Base-by-base conservation (phyloP, 805 yeast genomes). In the Candida ulmi region DNA sequence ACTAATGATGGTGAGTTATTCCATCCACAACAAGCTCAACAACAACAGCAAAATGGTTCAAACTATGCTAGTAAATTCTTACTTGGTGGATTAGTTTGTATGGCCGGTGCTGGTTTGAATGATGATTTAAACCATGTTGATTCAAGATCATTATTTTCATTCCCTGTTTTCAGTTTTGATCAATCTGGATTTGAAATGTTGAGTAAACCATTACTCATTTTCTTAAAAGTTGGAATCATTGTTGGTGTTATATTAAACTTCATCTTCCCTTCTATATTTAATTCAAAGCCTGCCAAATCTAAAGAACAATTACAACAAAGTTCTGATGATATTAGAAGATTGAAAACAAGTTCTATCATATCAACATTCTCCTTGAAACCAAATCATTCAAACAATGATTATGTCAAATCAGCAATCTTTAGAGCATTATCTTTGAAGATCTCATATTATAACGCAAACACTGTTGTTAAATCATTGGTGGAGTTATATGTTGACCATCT, bases 1-100 rank as follows among this genome's bases (percentile, higher is more conserved):
- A 24, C 32, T 8, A 27, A 41, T 18, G 44, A 42, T 17, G 29
- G 7, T 31, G 42, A 30, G 21, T 8, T 24, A 30, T 26, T n/a
- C 18, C 13, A 23, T 15, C 9, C 27, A 26, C 37, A 21, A 31
- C 42, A 31, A 31, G n/a, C n/a, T n/a, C 33, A 30, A 17, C n/a
- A 18, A 4, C 12, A 17, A 12, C 21, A 29, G 24, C 42, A 38
- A 26, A 45, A 50, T 21, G 43, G 44, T 18, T 28, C 40, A 30
- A 44, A 46, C 3, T 46, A 63, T n/a, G 52, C 69, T 11, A 72
- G 70, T 44, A 79, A 77, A 54, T 51, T 75, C 21, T 55, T 81
- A 33, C 52, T 81, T 44, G 87, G 86, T 13, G 82, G 85, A 17
- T 65, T 80, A 66, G 80, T 83, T 18, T 68, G 79, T 38, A 68